Evolutionary conservation across 2,329 filamentous ascomycete species (phyloP), one percentile per base, ranked within the genome.

Genomic region (Plectosphaerella plurivora): DNA sequence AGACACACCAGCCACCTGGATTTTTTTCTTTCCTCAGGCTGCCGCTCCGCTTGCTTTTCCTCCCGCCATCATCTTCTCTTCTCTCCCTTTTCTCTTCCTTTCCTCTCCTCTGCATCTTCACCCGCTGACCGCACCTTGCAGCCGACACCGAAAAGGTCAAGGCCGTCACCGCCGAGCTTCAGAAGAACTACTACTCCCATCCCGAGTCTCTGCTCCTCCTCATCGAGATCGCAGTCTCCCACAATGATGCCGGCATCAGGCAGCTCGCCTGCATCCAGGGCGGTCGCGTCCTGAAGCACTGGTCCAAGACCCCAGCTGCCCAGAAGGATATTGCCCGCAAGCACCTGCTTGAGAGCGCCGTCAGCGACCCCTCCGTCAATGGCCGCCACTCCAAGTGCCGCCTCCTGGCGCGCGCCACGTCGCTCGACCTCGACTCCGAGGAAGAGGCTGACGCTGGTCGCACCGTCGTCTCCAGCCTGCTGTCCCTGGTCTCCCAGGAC

Each of bases 181-280:
- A 96, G 73, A 94, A 95, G 73, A 89, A 89, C 73, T 97, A 90
- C 79, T 97, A 96, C 77, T 86, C 84, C 64, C 83, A 91, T 61
- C 88, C 93, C 39, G 83, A 91, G 64, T 90, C 91, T 15, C 84
- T 97, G 53, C 81, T 93, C 52, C 84, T 89, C 63, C 87, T 97
- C 57, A 83, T 97, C 61, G 91, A 97, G 73, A 86, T 97, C 64
- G 81, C 95, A 61, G 88, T 91, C 62, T 89, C 87, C 53, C 87
- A 96, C 71, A 77, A 85, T 55, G 78, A 85, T 65, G 69, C 81
- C 46, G 82, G 86, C 60, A 79, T 97, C 52, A 88, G 91, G 65
- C 94, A 97, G 78, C 82, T 96, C 59, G 91, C 94, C 50, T 89
- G 92, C 50, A 91, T 97, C 58, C 92, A 97, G 79, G 88, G 89